phyloP scores from a whole-genome alignment of 805 yeast species.

The Yarrowia sp. region DNA sequence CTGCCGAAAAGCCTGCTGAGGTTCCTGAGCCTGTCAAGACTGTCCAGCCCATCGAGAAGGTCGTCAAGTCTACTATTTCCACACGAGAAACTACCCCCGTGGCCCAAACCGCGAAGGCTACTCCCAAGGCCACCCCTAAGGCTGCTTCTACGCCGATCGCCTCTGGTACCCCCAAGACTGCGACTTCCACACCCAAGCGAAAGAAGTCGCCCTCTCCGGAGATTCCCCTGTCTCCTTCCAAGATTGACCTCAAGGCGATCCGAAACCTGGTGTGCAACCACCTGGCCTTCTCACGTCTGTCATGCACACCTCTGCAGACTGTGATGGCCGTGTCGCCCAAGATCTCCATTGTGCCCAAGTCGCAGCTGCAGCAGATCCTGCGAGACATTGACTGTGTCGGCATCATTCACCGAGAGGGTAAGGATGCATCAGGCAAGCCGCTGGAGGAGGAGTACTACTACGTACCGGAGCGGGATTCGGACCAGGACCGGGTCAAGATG shows the following conservation, averaged over 20 bases:
- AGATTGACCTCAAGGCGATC: slow-evolving; percentile 44
- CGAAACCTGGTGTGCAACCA: slow-evolving; percentile 72
- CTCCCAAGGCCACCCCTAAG: background rate
- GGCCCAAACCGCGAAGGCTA: background rate
- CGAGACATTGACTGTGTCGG: slow-evolving; percentile 62
- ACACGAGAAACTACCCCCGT: slow-evolving; percentile 8
- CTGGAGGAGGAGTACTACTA: slow-evolving; percentile 93
- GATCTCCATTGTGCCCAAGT: slow-evolving; percentile 26
- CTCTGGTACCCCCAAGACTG: background rate
- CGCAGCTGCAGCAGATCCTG: slow-evolving; percentile 46
- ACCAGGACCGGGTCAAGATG: slow-evolving; percentile 60
- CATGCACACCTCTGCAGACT: slow-evolving; percentile 80
- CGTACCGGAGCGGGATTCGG: slow-evolving; percentile 75
- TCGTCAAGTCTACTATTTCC: background rate
- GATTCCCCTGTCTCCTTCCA: background rate
- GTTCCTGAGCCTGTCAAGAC: background rate
- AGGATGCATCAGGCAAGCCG: slow-evolving; percentile 95
- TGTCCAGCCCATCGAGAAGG: background rate
- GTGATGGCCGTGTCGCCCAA: slow-evolving; percentile 50
- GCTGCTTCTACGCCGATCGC: background rate
- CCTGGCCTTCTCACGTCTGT: slow-evolving; percentile 82
- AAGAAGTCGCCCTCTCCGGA: background rate
- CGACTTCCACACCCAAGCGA: background rate
- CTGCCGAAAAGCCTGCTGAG: background rate
- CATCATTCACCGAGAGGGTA: slow-evolving; percentile 82